Conservation (phyloP, 371 early-diverging fungal species). For the Syncephalastrum sp. region DNA sequence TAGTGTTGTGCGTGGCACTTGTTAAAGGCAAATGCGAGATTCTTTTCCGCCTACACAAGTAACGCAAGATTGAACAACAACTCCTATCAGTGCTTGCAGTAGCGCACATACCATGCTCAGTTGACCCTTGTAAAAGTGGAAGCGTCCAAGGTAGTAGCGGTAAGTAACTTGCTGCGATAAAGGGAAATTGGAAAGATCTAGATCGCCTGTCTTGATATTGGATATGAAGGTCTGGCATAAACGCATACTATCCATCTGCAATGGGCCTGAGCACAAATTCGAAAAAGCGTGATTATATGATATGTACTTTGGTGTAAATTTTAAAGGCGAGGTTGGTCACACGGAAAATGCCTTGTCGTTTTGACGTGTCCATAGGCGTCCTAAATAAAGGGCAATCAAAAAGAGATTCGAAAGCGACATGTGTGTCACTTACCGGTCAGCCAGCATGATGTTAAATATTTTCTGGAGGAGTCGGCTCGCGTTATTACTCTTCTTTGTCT, state of each 20-base stretch:
- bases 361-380: conserved; percentile 40
- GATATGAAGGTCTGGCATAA: conserved; percentile 55
- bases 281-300: not conserved
- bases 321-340: conserved; percentile 57
- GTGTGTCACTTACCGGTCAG: conserved; percentile 15
- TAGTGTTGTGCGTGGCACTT: conserved; percentile 30
- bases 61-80: not conserved
- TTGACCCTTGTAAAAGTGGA: conserved; percentile 42
- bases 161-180: conserved; percentile 58
- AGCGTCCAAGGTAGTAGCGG: conserved; percentile 57
- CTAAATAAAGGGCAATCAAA: conserved; percentile 7
- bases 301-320: conserved; percentile 49
- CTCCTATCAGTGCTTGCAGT: not conserved
- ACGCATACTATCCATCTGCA: conserved; percentile 27
- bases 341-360: conserved; percentile 49
- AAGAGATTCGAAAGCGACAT: not conserved
- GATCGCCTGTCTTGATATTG: conserved; percentile 47
- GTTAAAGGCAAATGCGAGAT: conserved; percentile 50
- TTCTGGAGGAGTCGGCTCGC: conserved; percentile 21
- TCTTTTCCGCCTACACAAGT: conserved; percentile 34
- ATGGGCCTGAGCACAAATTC: not conserved
- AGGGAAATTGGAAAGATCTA: conserved; percentile 39
- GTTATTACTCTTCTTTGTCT: conserved; percentile 15
- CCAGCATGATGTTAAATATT: conserved; percentile 26
- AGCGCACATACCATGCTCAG: conserved; percentile 27